These are phyloP conservation scores for Solanum aculeatissimum DNA, from an alignment of 305 asterid genomes.

Conservation along the genomic window DNA sequence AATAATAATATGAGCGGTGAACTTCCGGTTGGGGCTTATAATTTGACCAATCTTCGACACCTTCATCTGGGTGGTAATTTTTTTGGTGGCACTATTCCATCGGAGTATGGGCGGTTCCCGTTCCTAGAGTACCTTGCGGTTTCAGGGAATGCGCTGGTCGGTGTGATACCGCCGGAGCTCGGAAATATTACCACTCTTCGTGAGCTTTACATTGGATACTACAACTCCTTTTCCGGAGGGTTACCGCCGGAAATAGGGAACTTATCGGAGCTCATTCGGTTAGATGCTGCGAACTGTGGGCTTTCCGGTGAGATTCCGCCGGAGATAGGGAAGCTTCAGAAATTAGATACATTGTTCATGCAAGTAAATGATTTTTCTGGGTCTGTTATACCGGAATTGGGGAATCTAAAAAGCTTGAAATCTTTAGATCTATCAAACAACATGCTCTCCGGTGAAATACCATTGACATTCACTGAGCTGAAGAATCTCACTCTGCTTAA, in stretches of 20 bases:
- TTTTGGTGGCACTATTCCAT: conserved; percentile 53
- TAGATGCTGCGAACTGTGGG: conserved; percentile 78
- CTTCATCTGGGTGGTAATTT: conserved; percentile 80
- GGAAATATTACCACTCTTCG: conserved; percentile 47
- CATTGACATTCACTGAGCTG: conserved; percentile 40
- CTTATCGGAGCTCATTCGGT: conserved; percentile 32
- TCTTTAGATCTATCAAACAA: conserved; percentile 86
- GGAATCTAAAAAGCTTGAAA: conserved; percentile 46
- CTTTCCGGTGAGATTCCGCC: conserved; percentile 62
- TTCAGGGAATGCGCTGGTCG: conserved; percentile 70
- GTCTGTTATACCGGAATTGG: conserved; percentile 49
- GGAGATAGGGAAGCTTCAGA: conserved; percentile 55
- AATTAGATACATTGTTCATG: conserved; percentile 68
- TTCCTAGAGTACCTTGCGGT: conserved; percentile 61
- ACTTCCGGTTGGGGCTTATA: conserved; percentile 36
- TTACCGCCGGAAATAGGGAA: conserved; percentile 79
- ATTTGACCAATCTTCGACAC: conserved; percentile 38
- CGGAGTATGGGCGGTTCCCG: conserved; percentile 41
- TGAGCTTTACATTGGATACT: conserved; percentile 74
- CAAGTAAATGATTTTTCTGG: conserved; percentile 71
- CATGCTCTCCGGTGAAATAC: conserved; percentile 58
- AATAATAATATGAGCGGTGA: conserved; percentile 67
- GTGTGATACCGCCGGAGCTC: conserved; percentile 55
- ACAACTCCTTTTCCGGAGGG: conserved; percentile 61
- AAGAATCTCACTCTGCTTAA: conserved; percentile 62